Percentiles rank a stretch among this genome's conserved stretches.
These are phyloP conservation scores for Chaetoceros tenuissimus DNA, from an alignment of 108 stramenopile species.

Conservation along the genomic window DNA sequence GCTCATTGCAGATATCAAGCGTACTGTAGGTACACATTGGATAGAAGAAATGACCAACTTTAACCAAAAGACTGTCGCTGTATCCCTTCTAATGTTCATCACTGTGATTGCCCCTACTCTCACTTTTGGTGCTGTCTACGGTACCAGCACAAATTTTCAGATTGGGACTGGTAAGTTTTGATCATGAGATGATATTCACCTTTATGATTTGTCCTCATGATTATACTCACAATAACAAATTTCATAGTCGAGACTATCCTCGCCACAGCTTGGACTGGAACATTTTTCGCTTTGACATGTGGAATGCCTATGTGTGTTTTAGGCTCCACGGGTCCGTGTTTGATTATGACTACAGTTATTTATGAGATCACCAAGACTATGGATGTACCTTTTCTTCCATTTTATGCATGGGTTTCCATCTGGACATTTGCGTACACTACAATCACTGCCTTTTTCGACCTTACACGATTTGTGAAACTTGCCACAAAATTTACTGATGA, in stretches of 20 bases:
- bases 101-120: slow-evolving; percentile 27
- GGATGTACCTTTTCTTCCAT: slow-evolving; percentile 35
- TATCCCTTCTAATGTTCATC: slow-evolving; percentile 23
- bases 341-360: slow-evolving; percentile 26
- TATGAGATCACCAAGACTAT: slow-evolving; percentile 22
- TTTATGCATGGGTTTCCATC: slow-evolving; percentile 19
- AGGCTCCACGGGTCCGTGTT: slow-evolving; percentile 41
- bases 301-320: slow-evolving; percentile 11
- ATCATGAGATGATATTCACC: too few relatives aligned
- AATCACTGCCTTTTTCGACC: slow-evolving; percentile 11
- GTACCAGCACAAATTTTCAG: slow-evolving; percentile 7
- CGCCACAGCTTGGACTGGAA: not conserved
- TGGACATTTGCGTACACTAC: slow-evolving; percentile 1
- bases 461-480: slow-evolving; percentile 10
- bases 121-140: slow-evolving; percentile 26
- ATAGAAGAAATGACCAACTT: slow-evolving; percentile 40
- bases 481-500: slow-evolving; percentile 19
- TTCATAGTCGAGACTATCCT: not conserved
- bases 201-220: too few relatives aligned
- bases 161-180: too few relatives aligned
- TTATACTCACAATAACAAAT: too few relatives aligned
- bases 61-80: slow-evolving; percentile 40
- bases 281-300: not conserved
- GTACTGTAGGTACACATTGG: not conserved
- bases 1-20: not conserved